Base-by-base conservation (phyloP, 345 rosid species). In the Boechera divaricarpa region DNA sequence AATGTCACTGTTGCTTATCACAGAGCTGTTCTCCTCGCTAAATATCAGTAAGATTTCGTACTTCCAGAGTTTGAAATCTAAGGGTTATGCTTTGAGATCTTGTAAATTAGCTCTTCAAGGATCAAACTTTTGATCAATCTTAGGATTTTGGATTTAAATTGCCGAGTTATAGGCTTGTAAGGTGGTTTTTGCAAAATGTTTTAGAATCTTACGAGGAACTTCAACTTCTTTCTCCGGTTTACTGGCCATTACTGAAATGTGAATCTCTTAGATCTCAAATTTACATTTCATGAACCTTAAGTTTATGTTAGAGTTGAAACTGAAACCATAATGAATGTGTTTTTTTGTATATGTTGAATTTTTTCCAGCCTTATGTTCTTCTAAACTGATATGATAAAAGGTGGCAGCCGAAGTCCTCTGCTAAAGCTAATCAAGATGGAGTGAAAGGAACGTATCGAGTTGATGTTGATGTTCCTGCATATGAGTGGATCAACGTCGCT, bases 1-100 rank as follows among this genome's bases (percentile, higher is more conserved):
- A 95, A 90, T 73, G 96, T 91, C 74, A 91, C 94, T 1, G 96
- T 93, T 31, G 96, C 90, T 4, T 95, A 95, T 87, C 99, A 95
- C 73, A 81, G 98, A 7, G 91, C 98, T 7, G 99, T 92, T 69
- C 85, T 95, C 86, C 86, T 92, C 53, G 90, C 98, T 9, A 87
- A 82, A 65, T 92, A 92, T 57, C 77, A 89, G 97, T 92, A 77
- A 80, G 85, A 11, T 69, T 44, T 31, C 28, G n/a, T 35, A 62
- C 36, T 54, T 33, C 47, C 13, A n/a, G n/a, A 29, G 62, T 62
- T 41, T 63, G n/a, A 29, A 44, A 28, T 44, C 44, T 38, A 10
- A 4, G 29, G 26, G 7, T 48, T 35, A 13, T 32, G 24, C 29
- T 62, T 41, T 63, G n/a, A 29, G 28, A 15, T 44, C 18, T 31